Base-by-base conservation (phyloP, 2,329 filamentous ascomycete species). In the Thelonectria discophora region DNA sequence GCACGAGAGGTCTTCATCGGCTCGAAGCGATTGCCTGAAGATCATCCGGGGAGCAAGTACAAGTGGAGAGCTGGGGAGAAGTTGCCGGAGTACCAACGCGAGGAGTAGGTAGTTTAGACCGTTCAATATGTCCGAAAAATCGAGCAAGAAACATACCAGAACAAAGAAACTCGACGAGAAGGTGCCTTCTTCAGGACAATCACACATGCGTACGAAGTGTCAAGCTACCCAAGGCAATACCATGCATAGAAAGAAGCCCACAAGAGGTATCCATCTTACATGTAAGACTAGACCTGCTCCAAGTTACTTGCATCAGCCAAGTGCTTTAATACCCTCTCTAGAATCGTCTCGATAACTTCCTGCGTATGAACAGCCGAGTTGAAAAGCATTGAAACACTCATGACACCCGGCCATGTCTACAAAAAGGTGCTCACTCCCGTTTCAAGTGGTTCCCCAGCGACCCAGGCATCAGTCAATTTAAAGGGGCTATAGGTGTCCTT, bases 1-100 rank as follows among this genome's bases (percentile, higher is more conserved):
- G 82, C 81, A 0, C 75, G 86, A 24, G 87, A 90, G 74, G 88
- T 84, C 74, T 77, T 89, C 0, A 89, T 88, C 72, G 86, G 87
- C 0, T 79, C 78, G 64, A 80, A 73, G 7, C 77, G 80, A 32
- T 69, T 90, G 62, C 77, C 86, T 42, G 78, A 78, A 63, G 87
- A 90, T 74, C 87, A 89, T 72, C 70, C 78, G 0, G 87, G 86
- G 0, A 84, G 81, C 55, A 73, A 66, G 61, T 90, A 88, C 71
- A 88, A 86, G 74, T 90, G 59, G 60, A 24, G 52, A 32, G 54
- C 50, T n/a, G 53, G 59, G 2, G 54, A 62, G 30, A 8, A 39
- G 12, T 3, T 46, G 1, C 57, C 57, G 7, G 20, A 40, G 3
- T 60, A 60, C 46, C 51, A 60, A 24, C 40, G 17, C 15, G 47